Percentiles rank a stretch among this genome's conserved stretches.
These are phyloP conservation scores for Trichosporon sp. DNA, from an alignment of 1,284 basidiomycete species.

Conservation along the genomic window DNA sequence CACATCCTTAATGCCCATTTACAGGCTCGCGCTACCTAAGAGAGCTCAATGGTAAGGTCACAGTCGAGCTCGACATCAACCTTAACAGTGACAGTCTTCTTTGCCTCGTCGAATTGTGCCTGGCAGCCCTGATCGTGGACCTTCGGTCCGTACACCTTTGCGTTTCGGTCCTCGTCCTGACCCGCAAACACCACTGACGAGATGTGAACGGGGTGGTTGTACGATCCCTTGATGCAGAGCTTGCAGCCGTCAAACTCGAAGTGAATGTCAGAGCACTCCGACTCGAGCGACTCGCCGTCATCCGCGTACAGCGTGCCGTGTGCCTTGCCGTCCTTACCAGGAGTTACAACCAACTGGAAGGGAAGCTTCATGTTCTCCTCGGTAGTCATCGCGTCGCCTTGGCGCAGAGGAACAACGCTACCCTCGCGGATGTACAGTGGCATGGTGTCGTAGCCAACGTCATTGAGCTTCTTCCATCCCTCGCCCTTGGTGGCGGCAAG, in stretches of 20 bases:
- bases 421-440: conserved; percentile 63
- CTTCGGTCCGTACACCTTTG: conserved; percentile 7
- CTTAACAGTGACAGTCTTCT: background rate
- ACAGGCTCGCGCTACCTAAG: background rate
- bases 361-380: conserved; percentile 56
- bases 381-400: conserved; percentile 57
- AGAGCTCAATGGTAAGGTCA: background rate
- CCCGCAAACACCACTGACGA: conserved; percentile 20
- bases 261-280: conserved; percentile 51
- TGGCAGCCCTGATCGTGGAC: conserved; percentile 14
- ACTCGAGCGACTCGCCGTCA: conserved; percentile 54
- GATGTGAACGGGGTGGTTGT: conserved; percentile 47
- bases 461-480: conserved; percentile 20
- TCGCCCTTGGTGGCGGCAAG: conserved; percentile 52
- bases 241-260: conserved; percentile 51
- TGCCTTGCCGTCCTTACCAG: conserved; percentile 51
- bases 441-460: conserved; percentile 55
- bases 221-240: conserved; percentile 54
- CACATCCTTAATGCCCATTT: background rate
- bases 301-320: conserved; percentile 59
- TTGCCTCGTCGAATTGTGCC: background rate
- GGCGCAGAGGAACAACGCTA: conserved; percentile 57
- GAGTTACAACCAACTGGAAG: conserved; percentile 57
- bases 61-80: background rate
- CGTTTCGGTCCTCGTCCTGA: conserved; percentile 2